Evolutionary conservation across 306 rosid species (phyloP).

Genomic region (Parietaria judaica): DNA sequence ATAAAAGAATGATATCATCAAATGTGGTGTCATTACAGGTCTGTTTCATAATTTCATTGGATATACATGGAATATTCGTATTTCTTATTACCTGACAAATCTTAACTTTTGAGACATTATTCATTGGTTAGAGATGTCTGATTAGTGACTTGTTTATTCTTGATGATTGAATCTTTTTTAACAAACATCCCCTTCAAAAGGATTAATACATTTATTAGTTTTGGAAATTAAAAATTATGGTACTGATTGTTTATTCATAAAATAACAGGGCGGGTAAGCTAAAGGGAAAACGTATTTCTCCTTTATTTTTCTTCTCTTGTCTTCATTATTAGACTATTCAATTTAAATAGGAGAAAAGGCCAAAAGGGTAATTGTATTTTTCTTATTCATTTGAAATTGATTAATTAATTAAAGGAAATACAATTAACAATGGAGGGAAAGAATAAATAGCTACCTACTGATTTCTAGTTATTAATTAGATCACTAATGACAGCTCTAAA

Average conservation of each 20-base stretch:
- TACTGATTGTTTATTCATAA: neutral
- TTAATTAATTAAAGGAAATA: too few relatives aligned
- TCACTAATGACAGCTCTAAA: too few relatives aligned
- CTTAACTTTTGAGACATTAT: neutral
- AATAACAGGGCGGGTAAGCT: conserved; percentile 12
- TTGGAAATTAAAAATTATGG: too few relatives aligned
- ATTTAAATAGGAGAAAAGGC: too few relatives aligned
- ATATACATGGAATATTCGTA: conserved; percentile 12
- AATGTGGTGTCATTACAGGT: conserved; percentile 3
- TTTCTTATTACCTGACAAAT: neutral
- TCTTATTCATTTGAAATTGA: too few relatives aligned
- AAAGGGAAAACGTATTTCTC: neutral
- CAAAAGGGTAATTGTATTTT: too few relatives aligned
- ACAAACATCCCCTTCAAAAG: conserved; percentile 19
- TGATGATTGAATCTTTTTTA: conserved; percentile 10
- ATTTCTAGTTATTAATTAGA: too few relatives aligned
- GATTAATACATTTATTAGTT: neutral
- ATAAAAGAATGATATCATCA: neutral
- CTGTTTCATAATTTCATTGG: conserved; percentile 4
- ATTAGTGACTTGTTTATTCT: neutral
- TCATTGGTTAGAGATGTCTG: conserved; percentile 1
- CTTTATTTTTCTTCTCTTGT: too few relatives aligned
- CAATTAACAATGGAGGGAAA: too few relatives aligned
- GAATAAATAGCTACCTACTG: too few relatives aligned
- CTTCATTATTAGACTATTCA: too few relatives aligned